Evolutionary conservation across 2,329 filamentous ascomycete genomes (phyloP), one percentile per base, ranked within the genome.

Genomic region (Paecilomyces formosus): DNA sequence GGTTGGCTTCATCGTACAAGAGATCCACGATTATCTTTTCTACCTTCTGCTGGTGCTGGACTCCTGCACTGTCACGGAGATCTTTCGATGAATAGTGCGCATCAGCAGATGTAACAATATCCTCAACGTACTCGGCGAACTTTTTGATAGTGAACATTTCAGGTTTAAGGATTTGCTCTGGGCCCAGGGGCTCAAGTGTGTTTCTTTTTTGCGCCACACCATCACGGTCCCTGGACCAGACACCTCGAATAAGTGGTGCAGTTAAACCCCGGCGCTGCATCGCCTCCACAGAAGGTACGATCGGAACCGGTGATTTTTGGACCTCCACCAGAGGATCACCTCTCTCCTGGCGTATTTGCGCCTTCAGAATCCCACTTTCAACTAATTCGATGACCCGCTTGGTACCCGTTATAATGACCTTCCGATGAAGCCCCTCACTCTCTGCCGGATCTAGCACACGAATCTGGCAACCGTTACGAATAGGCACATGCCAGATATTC

Each of bases 71-170:
- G 3, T 24, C 9, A 26, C 33, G 11, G 11, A 11, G 21, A 28
- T 51, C 54, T 22, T 57, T 61, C 22, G 56, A 33, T 39, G 52
- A 15, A 22, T 52, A 52, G 13, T 60, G 63, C n/a, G 65, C 56
- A 18, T 65, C 55, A n/a, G 57, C 39, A 52, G 67, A 65, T 26
- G 54, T 64, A 12, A 71, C 72, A 54, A 80, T 56, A 54, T 71
- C 69, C 53, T 74, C 68, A 21, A 80, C 66, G 62, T 75, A 73
- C 24, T 74, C 66, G 7, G 67, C 65, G 56, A 80, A 76, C 7
- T 65, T 71, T 35, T 64, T 66, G 13, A 73, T 65, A 4, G 70
- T 76, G 58, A 64, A 70, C 15, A 60, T 45, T n/a, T 58, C 18
- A 3, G 69, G 63, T 35, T 51, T 63, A 51, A 57, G 33, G 45